A percentile compares a stretch with the other conserved stretches of the same genome.
phyloP scores from a whole-genome alignment of 257 asterid species.

The Solanum commersonii region DNA sequence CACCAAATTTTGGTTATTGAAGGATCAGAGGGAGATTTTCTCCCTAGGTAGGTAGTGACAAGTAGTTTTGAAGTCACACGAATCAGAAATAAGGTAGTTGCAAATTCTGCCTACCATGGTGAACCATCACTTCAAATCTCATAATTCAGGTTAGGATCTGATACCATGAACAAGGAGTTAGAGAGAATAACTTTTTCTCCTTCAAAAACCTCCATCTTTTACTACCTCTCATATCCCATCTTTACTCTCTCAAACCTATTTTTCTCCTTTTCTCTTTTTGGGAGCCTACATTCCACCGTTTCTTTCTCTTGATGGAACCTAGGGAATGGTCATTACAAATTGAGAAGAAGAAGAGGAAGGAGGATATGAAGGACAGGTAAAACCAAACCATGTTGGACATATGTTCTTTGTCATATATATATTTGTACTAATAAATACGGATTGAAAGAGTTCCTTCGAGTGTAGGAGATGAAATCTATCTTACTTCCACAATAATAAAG shows the following conservation, averaged over 20 bases:
- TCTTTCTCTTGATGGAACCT: neutral
- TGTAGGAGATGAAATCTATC: neutral
- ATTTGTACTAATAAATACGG: neutral
- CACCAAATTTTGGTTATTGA: neutral
- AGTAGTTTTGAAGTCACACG: neutral
- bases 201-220: neutral
- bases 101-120: neutral
- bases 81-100: neutral
- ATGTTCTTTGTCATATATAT: neutral
- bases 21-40: neutral
- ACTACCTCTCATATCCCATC: neutral
- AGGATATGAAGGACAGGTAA: neutral
- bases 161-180: neutral
- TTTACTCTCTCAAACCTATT: neutral
- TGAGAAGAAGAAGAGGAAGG: neutral
- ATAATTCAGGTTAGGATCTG: neutral
- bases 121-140: neutral
- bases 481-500: neutral
- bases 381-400: neutral
- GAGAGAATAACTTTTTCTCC: too few relatives aligned
- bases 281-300: neutral
- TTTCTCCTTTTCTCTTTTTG: neutral
- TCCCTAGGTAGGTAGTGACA: neutral
- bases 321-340: neutral
- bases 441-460: neutral